Evolutionary conservation across 352 stramenopile genomes (phyloP).

Genomic region (Globisporangium polare): DNA sequence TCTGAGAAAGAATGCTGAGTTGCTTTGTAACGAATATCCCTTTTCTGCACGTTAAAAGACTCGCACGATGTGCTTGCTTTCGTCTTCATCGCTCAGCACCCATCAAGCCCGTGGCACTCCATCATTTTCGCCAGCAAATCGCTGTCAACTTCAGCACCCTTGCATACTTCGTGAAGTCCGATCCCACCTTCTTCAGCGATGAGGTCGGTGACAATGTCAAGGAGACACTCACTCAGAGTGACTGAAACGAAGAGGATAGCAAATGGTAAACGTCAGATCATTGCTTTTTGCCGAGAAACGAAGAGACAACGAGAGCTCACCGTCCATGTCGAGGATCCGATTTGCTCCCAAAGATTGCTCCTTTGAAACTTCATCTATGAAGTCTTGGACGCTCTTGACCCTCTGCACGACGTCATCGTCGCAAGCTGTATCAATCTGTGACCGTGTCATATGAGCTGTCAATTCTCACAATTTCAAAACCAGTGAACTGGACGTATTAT

Average conservation of each 20-base stretch:
- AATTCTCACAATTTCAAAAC: not conserved
- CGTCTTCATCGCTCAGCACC: not conserved
- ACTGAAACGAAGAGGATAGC: slow-evolving; percentile 1
- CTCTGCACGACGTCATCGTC: slow-evolving; percentile 7
- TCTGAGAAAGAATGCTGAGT: slow-evolving; percentile 3
- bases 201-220: slow-evolving; percentile 19
- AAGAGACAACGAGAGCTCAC: too few species aligned
- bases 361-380: slow-evolving; percentile 8
- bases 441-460: not conserved
- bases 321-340: slow-evolving; percentile 15
- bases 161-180: slow-evolving; percentile 10
- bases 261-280: not conserved
- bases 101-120: slow-evolving; percentile 9
- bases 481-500: not conserved
- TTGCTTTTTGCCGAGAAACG: too few species aligned
- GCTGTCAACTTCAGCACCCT: slow-evolving; percentile 8
- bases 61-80: not conserved
- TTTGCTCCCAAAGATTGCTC: not conserved
- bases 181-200: slow-evolving; percentile 19
- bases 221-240: slow-evolving; percentile 16
- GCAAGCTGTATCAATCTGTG: slow-evolving; percentile 3
- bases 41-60: slow-evolving; percentile 12
- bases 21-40: slow-evolving; percentile 21
- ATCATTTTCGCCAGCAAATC: slow-evolving; percentile 14
- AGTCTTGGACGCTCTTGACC: slow-evolving; percentile 15